phyloP scores from a whole-genome alignment of 345 rosid species.

The Adansonia digitata region DNA sequence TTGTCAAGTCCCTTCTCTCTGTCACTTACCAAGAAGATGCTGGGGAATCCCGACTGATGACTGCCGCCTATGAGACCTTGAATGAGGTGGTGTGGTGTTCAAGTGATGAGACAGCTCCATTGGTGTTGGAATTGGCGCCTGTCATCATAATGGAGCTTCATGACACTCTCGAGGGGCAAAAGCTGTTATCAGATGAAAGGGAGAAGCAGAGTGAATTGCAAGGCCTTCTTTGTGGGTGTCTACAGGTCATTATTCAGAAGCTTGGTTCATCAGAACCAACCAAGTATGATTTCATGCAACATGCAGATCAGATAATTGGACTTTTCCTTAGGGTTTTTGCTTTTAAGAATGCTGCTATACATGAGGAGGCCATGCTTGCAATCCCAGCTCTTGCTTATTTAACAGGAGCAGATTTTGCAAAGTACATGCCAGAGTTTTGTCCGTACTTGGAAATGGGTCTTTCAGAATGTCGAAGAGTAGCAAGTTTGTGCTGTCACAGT shows the following conservation, averaged over 20 bases:
- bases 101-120: slow-evolving; percentile 56
- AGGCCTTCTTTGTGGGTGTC: slow-evolving; percentile 73
- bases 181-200: slow-evolving; percentile 52
- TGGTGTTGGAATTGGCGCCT: slow-evolving; percentile 58
- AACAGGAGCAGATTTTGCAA: slow-evolving; percentile 56
- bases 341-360: slow-evolving; percentile 69
- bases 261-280: slow-evolving; percentile 57
- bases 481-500: slow-evolving; percentile 55
- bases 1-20: slow-evolving; percentile 62
- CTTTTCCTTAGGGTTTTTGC: slow-evolving; percentile 73
- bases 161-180: slow-evolving; percentile 60
- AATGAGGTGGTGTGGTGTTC: slow-evolving; percentile 76
- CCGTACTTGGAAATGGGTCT: slow-evolving; percentile 74
- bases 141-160: slow-evolving; percentile 67
- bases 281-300: slow-evolving; percentile 57
- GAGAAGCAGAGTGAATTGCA: slow-evolving; percentile 68
- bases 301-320: slow-evolving; percentile 67
- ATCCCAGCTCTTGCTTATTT: slow-evolving; percentile 78
- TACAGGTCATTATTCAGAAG: slow-evolving; percentile 74
- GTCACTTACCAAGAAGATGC: slow-evolving; percentile 73
- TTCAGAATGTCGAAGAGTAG: slow-evolving; percentile 46
- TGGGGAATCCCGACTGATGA: slow-evolving; percentile 62
- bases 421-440: slow-evolving; percentile 73
- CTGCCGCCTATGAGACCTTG: slow-evolving; percentile 67
- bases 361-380: slow-evolving; percentile 81